Conservation (phyloP, 164 flowering plant species). For the Macadamia integrifolia region DNA sequence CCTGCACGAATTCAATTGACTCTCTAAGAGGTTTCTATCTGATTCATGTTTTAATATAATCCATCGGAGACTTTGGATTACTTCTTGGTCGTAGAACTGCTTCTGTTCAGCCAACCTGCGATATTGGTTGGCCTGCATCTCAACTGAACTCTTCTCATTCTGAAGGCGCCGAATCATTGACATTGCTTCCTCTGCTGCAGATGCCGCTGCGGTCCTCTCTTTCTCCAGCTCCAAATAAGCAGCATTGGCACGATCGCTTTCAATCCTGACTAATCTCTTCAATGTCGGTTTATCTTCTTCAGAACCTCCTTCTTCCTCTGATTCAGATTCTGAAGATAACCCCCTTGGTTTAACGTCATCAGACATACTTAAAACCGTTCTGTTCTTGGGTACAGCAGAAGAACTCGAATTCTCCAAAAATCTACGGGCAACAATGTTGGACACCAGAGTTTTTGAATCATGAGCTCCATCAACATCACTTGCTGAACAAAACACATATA, state of each 20-base stretch:
- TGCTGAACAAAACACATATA: slow-evolving; percentile 25
- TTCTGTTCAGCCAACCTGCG: slow-evolving; percentile 50
- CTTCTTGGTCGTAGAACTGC: slow-evolving; percentile 45
- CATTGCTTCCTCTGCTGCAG: slow-evolving; percentile 75
- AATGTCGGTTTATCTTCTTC: slow-evolving; percentile 33
- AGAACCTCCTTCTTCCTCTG: slow-evolving; percentile 1
- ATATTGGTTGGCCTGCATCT: slow-evolving; percentile 44
- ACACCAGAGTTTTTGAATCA: slow-evolving; percentile 17
- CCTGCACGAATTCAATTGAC: slow-evolving; percentile 30
- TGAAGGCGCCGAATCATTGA: slow-evolving; percentile 64
- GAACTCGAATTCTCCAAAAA: slow-evolving; percentile 4
- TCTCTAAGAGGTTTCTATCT: slow-evolving; percentile 33
- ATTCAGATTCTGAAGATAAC: not conserved
- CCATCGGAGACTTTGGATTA: slow-evolving; percentile 46
- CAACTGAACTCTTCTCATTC: slow-evolving; percentile 49
- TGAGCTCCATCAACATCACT: slow-evolving; percentile 13
- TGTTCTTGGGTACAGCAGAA: not conserved
- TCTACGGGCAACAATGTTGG: slow-evolving; percentile 1
- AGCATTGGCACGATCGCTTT: slow-evolving; percentile 31
- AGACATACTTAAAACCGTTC: not conserved
- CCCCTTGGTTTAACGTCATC: not conserved
- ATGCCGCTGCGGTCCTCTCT: slow-evolving; percentile 65
- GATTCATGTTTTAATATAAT: slow-evolving; percentile 38
- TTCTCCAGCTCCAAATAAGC: slow-evolving; percentile 58
- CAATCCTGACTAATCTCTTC: slow-evolving; percentile 40